These are phyloP conservation scores for Tolypocladium guangdongense DNA, from an alignment of 2,329 filamentous ascomycete species.

Conservation along the genomic window DNA sequence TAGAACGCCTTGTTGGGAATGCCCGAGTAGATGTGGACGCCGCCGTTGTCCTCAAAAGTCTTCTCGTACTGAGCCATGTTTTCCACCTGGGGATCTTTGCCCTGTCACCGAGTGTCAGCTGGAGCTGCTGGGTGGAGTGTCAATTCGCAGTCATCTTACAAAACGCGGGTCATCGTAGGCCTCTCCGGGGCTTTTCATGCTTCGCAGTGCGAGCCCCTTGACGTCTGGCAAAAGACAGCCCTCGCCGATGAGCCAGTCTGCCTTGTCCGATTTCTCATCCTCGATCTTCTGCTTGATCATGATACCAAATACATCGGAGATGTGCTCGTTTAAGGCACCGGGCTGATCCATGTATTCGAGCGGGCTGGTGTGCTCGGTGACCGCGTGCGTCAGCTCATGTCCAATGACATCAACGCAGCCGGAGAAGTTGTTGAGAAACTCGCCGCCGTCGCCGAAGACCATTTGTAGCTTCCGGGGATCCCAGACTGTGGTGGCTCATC, in stretches of 20 bases:
- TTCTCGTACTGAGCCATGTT: constrained; percentile 32
- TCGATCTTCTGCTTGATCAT: constrained; percentile 45
- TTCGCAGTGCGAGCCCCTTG: constrained; percentile 40
- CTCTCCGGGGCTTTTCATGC: constrained; percentile 42
- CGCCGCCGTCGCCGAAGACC: constrained; percentile 45
- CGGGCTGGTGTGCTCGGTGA: constrained; percentile 38
- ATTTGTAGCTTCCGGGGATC: constrained; percentile 36
- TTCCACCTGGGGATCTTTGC: constrained; percentile 41
- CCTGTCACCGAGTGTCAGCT: constrained; percentile 15
- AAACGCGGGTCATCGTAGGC: constrained; percentile 42
- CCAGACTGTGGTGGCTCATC: constrained; percentile 28
- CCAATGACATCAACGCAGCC: constrained; percentile 44
- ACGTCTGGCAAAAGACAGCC: constrained; percentile 38
- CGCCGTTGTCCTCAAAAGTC: constrained; percentile 35
- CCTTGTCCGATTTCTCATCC: constrained; percentile 29
- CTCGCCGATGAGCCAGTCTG: constrained; percentile 46
- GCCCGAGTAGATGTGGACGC: constrained; percentile 44
- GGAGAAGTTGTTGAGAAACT: constrained; percentile 40
- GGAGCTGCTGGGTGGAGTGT: neutral
- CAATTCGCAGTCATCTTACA: constrained; percentile 17
- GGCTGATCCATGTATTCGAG: constrained; percentile 40
- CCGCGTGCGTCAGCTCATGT: constrained; percentile 45
- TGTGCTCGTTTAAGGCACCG: constrained; percentile 45
- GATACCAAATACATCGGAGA: constrained; percentile 45
- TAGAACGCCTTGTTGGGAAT: constrained; percentile 50